phyloP scores from a whole-genome alignment of 129 eudicot species.

The Flaveria trinervia region DNA sequence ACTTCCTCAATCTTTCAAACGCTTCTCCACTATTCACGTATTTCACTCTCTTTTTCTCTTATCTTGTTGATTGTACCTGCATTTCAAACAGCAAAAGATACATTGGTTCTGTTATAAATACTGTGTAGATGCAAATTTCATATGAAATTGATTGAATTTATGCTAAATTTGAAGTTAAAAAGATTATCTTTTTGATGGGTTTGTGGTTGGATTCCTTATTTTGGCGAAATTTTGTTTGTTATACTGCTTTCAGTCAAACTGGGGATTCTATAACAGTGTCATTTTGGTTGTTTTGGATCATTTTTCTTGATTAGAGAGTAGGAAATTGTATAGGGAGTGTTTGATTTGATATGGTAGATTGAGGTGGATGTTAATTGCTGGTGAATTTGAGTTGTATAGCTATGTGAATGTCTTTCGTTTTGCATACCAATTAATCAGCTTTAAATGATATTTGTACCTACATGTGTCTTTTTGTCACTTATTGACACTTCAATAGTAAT shows the following conservation, averaged over 20 bases:
- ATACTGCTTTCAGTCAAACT: conserved; percentile 1
- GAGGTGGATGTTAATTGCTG: neutral
- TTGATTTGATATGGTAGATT: neutral
- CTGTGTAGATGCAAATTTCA: neutral
- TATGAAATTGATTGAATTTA: neutral
- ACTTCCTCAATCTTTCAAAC: conserved; percentile 53
- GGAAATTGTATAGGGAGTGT: neutral
- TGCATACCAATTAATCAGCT: conserved; percentile 9
- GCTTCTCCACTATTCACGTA: conserved; percentile 69
- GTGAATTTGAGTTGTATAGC: neutral
- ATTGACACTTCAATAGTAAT: neutral
- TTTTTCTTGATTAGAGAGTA: conserved; percentile 2
- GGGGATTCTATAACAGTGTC: neutral
- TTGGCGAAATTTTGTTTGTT: conserved; percentile 13
- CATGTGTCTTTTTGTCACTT: conserved; percentile 6
- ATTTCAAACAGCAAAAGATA: conserved; percentile 12
- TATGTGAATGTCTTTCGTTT: neutral
- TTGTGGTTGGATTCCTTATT: neutral
- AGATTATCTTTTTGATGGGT: neutral
- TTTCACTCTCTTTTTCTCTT: conserved; percentile 3
- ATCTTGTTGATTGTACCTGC: neutral
- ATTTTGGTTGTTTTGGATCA: neutral
- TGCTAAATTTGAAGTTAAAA: conserved; percentile 16
- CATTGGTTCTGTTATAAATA: neutral
- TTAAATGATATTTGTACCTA: neutral